Conservation (phyloP, 768 basidiomycete species). For the Daedaleopsis nitida region DNA sequence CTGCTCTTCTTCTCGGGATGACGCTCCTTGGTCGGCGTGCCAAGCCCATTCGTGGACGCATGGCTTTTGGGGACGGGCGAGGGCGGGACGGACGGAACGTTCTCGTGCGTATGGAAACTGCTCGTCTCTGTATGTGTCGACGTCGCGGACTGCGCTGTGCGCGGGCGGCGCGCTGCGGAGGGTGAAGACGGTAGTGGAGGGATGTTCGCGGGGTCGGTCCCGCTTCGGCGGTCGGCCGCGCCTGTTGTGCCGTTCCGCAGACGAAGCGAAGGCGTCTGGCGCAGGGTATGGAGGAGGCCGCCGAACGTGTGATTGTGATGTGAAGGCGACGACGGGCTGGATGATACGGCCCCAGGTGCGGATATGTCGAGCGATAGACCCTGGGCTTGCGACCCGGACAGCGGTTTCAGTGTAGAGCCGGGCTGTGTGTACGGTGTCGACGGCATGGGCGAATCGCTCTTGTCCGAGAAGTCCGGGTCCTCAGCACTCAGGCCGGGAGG, state of each 20-base stretch:
- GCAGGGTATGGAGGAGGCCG: constrained; percentile 29
- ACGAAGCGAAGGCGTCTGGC: constrained; percentile 28
- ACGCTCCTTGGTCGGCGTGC: constrained; percentile 22
- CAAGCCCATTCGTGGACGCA: constrained; percentile 30
- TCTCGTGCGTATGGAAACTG: constrained; percentile 27
- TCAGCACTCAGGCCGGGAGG: constrained; percentile 40
- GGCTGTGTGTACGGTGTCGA: constrained; percentile 25
- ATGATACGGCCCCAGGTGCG: constrained; percentile 21
- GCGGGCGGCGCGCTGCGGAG: constrained; percentile 22
- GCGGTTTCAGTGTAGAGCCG: constrained; percentile 16
- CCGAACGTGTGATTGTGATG: constrained; percentile 14
- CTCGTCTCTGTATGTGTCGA: constrained; percentile 29
- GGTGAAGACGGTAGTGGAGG: constrained; percentile 20
- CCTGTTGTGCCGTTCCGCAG: constrained; percentile 26
- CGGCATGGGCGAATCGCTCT: constrained; percentile 27
- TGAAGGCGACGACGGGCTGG: constrained; percentile 21
- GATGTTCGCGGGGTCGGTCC: constrained; percentile 21
- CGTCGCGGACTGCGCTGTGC: constrained; percentile 23
- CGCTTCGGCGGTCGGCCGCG: constrained; percentile 21
- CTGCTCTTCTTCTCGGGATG: constrained; percentile 42
- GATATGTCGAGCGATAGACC: constrained; percentile 14
- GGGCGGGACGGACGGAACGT: constrained; percentile 9
- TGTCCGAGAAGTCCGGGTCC: constrained; percentile 22
- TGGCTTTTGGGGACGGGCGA: constrained; percentile 21
- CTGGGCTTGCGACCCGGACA: constrained; percentile 17